A percentile compares a stretch with the other conserved stretches of the same genome.
phyloP scores from a whole-genome alignment of 192 early-diverging fungal species.

The Coemansia sp. region DNA sequence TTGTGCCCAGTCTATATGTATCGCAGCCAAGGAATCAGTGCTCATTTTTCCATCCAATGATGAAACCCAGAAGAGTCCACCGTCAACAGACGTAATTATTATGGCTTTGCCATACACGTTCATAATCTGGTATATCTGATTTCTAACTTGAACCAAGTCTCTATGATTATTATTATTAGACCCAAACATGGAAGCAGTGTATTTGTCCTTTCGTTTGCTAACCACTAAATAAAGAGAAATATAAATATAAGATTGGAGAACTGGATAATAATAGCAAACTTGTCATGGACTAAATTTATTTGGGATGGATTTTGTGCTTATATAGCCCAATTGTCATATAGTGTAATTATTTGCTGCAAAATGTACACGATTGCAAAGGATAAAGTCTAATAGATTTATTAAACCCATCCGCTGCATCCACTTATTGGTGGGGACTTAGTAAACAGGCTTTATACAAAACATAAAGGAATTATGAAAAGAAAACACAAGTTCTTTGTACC shows the following conservation, averaged over 20 bases:
- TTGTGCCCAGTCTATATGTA: not conserved
- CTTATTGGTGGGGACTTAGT: not conserved
- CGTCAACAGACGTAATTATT: not conserved
- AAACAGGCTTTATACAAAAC: not conserved
- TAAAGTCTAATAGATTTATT: not conserved
- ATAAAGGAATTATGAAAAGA: not conserved
- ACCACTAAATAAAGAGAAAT: no score
- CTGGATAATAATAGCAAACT: no score
- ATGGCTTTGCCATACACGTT: not conserved
- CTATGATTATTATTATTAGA: no score
- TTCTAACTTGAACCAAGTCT: no score
- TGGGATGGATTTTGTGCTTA: no score
- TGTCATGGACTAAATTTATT: no score
- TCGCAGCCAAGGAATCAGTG: not conserved
- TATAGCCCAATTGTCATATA: no score
- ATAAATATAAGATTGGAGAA: no score
- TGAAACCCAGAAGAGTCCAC: not conserved
- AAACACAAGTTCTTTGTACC: not conserved
- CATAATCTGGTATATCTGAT: not conserved
- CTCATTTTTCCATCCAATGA: not conserved
- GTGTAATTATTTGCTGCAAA: no score
- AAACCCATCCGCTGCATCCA: not conserved
- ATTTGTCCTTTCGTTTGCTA: no score
- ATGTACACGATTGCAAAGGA: no score
- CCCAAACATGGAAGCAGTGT: no score